Evolutionary conservation across 768 basidiomycete species (phyloP).

Genomic region (Tulasnella sp.): DNA sequence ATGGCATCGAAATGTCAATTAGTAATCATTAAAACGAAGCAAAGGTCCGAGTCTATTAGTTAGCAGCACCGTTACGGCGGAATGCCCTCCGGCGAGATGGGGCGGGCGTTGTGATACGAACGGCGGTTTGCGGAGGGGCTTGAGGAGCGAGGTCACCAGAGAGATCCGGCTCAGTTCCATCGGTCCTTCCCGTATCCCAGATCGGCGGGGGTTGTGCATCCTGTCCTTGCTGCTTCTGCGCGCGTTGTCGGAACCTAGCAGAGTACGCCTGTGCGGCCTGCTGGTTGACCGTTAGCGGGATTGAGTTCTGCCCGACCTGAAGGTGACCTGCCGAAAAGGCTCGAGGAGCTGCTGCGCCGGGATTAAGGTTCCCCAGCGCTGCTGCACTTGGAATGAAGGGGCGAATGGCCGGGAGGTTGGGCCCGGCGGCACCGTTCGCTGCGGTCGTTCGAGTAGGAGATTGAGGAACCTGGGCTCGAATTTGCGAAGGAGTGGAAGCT

Average conservation of each 20-base stretch:
- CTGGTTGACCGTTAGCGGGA: background rate
- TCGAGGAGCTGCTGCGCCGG: no score
- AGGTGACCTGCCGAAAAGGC: background rate
- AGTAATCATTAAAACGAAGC: background rate
- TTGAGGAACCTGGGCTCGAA: no score
- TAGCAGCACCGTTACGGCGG: background rate
- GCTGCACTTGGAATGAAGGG: no score
- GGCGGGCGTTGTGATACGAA: background rate
- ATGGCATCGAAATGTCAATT: background rate
- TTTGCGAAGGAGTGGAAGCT: no score
- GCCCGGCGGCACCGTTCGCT: no score
- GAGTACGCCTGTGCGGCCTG: slow-evolving; percentile 2
- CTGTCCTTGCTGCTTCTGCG: background rate
- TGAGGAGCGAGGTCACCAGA: background rate
- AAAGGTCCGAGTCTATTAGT: background rate
- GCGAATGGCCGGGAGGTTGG: no score
- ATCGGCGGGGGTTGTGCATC: background rate
- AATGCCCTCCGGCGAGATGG: background rate
- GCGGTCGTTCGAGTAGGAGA: no score
- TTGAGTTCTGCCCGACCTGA: background rate
- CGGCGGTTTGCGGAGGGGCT: background rate
- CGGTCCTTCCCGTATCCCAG: background rate
- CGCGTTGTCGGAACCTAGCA: background rate
- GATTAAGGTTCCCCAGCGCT: no score
- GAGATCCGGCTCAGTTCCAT: background rate